Evolutionary conservation across 148 eudicot genomes (phyloP).

Genomic region (Pouteria glomerata): DNA sequence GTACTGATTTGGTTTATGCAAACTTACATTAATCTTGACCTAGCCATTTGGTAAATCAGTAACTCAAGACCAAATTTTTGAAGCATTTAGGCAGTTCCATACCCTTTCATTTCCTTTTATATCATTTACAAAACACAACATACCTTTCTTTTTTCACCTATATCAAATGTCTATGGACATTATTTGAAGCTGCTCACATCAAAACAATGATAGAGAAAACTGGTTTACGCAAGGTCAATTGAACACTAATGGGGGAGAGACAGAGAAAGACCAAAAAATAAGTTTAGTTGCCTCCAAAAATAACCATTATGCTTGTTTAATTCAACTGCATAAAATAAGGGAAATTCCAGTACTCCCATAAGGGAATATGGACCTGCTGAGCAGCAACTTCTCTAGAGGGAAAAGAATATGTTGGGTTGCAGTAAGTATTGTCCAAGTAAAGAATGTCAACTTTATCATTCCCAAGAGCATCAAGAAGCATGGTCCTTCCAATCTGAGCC

Average conservation of each 20-base stretch:
- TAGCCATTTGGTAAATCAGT: background rate
- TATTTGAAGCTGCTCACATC: background rate
- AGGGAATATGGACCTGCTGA: slow-evolving; percentile 44
- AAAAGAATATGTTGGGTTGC: slow-evolving; percentile 62
- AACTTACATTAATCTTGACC: background rate
- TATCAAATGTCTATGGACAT: too few species aligned
- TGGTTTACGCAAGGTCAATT: background rate
- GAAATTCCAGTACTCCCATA: background rate
- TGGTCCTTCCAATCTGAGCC: slow-evolving; percentile 42
- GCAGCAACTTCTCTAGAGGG: slow-evolving; percentile 74
- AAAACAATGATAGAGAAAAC: background rate
- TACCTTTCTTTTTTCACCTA: too few species aligned
- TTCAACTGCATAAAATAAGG: background rate
- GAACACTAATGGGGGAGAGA: too few species aligned
- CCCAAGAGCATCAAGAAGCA: slow-evolving; percentile 55
- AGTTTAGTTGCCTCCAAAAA: background rate
- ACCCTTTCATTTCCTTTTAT: background rate
- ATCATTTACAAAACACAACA: background rate
- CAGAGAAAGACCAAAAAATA: background rate
- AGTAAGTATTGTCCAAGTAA: slow-evolving; percentile 80
- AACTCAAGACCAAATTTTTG: background rate
- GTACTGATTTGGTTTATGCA: background rate
- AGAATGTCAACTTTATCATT: slow-evolving; percentile 48
- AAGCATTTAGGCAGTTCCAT: background rate
- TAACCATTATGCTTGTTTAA: background rate